phyloP scores from a whole-genome alignment of 257 asterid species.

The Penstemon newberryi region DNA sequence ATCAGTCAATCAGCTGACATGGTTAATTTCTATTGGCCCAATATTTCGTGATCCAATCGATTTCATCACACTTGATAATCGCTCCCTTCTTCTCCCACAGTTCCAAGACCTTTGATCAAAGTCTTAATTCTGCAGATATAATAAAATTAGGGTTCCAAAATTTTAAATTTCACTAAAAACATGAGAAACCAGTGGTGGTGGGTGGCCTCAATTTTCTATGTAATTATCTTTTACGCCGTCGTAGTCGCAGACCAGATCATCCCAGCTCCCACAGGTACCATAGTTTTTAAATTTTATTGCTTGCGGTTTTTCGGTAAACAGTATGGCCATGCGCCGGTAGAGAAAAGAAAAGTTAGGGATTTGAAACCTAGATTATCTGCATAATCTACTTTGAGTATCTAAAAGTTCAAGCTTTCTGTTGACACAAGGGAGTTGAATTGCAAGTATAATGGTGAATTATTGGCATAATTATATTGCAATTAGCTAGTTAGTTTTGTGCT shows the following conservation, averaged over 20 bases:
- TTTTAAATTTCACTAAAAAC: conserved; percentile 22
- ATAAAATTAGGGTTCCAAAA: conserved; percentile 37
- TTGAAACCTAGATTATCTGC: too few species aligned
- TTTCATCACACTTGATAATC: too few species aligned
- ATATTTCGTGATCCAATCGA: too few species aligned
- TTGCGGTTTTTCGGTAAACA: neutral
- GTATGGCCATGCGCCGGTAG: too few species aligned
- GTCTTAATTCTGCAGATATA: neutral
- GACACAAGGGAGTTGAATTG: neutral
- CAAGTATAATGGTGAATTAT: neutral
- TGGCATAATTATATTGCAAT: neutral
- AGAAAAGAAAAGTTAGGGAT: too few species aligned
- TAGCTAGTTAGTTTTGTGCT: neutral
- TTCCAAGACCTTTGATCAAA: neutral
- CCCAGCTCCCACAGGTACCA: conserved; percentile 53
- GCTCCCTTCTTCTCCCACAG: too few species aligned
- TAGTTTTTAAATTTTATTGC: neutral
- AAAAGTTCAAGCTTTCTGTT: too few species aligned
- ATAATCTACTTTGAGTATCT: too few species aligned
- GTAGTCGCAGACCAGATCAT: conserved; percentile 46
- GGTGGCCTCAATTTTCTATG: conserved; percentile 24
- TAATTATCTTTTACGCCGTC: conserved; percentile 27
- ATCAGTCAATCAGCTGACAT: too few species aligned
- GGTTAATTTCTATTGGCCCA: too few species aligned
- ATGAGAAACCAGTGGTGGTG: conserved; percentile 42